Percentiles rank a stretch among this genome's conserved stretches.
These are phyloP conservation scores for Triadica sebifera DNA, from an alignment of 345 rosid species.

Conservation along the genomic window DNA sequence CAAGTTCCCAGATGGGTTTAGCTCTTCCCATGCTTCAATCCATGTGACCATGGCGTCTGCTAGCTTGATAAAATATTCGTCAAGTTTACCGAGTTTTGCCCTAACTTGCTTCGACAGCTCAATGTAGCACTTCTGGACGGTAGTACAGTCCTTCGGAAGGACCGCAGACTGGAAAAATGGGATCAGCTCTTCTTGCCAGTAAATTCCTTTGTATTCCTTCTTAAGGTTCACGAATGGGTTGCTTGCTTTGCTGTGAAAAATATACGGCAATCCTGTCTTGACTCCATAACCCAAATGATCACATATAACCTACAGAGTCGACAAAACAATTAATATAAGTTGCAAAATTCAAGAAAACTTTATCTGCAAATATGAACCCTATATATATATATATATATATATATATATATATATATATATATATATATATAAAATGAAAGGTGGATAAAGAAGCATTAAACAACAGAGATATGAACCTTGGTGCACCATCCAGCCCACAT, in stretches of 20 bases:
- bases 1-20: slow-evolving; percentile 51
- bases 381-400: too few relatives aligned
- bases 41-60: slow-evolving; percentile 89
- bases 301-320: slow-evolving; percentile 55
- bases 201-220: slow-evolving; percentile 91
- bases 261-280: slow-evolving; percentile 87
- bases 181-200: slow-evolving; percentile 94
- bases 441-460: background rate
- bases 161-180: slow-evolving; percentile 75
- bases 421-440: too few relatives aligned
- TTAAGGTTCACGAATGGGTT: slow-evolving; percentile 84
- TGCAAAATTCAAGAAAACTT: background rate
- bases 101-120: slow-evolving; percentile 78
- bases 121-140: slow-evolving; percentile 79
- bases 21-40: slow-evolving; percentile 93
- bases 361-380: too few relatives aligned
- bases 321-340: background rate
- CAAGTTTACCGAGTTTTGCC: slow-evolving; percentile 64
- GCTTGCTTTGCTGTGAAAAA: slow-evolving; percentile 95
- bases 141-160: slow-evolving; percentile 80
- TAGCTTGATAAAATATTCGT: slow-evolving; percentile 76
- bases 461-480: slow-evolving; percentile 38
- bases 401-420: too few relatives aligned
- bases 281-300: slow-evolving; percentile 85
- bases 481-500: slow-evolving; percentile 98